Evolutionary conservation across 106 monocot species (phyloP).

Genomic region (Allium fistulosum): DNA sequence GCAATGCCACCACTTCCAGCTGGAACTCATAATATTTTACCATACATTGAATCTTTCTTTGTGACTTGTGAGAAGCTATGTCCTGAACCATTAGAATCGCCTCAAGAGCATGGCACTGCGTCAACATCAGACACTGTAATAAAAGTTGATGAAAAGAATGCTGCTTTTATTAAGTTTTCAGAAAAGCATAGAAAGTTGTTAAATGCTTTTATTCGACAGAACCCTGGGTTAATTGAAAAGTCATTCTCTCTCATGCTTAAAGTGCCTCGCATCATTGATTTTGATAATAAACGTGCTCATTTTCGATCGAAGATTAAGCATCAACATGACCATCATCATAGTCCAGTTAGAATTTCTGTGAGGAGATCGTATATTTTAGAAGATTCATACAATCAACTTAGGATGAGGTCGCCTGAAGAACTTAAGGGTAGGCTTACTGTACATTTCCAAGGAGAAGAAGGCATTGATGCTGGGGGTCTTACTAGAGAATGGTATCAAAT

Average conservation of each 20-base stretch:
- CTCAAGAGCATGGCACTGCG: conserved; percentile 31
- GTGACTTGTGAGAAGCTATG: conserved; percentile 87
- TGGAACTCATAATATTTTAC: conserved; percentile 84
- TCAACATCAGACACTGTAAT: conserved; percentile 46
- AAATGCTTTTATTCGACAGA: conserved; percentile 92
- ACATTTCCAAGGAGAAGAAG: conserved; percentile 98
- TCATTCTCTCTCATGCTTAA: conserved; percentile 94
- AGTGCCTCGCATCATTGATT: conserved; percentile 92
- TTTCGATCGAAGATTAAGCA: conserved; percentile 93
- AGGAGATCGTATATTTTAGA: conserved; percentile 91
- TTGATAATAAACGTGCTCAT: conserved; percentile 92
- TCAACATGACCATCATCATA: conserved; percentile 96
- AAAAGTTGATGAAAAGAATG: conserved; percentile 62
- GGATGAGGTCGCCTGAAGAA: conserved; percentile 88
- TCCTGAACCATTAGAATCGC: conserved; percentile 36
- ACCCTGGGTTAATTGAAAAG: conserved; percentile 90
- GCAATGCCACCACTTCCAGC: conserved; percentile 67
- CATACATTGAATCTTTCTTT: conserved; percentile 97
- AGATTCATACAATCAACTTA: conserved; percentile 93
- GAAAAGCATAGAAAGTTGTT: conserved; percentile 84
- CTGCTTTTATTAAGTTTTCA: conserved; percentile 70
- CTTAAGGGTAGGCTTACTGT: conserved; percentile 89
- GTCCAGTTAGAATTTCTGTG: conserved; percentile 87
- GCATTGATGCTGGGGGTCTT: conserved; percentile 98
- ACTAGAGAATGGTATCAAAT: conserved; percentile 95